Conservation (phyloP, 2,329 filamentous ascomycete genomes). For the Aureobasidium namibiae region DNA sequence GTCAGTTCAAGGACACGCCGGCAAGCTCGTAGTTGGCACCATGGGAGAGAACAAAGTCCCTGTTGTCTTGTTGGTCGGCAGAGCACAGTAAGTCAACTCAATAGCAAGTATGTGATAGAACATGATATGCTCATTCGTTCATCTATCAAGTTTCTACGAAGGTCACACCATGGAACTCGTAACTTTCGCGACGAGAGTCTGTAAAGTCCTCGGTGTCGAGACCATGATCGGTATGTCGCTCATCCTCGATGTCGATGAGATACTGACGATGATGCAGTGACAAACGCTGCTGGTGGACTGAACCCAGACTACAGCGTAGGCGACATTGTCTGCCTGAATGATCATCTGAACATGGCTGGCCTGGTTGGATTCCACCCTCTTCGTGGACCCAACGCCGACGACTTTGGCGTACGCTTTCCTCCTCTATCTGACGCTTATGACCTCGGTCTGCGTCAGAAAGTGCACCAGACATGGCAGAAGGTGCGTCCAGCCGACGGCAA, state of each 20-base stretch:
- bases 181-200: conserved; percentile 57
- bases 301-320: conserved; percentile 57
- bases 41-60: conserved; percentile 46
- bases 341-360: conserved; percentile 58
- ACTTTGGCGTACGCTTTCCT: conserved; percentile 56
- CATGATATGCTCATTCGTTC: conserved; percentile 14
- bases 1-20: conserved; percentile 47
- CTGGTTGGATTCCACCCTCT: conserved; percentile 54
- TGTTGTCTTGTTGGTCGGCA: conserved; percentile 55
- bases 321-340: conserved; percentile 57
- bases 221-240: conserved; percentile 45
- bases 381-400: conserved; percentile 53
- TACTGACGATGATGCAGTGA: conserved; percentile 36
- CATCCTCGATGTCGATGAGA: not conserved
- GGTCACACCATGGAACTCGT: conserved; percentile 55
- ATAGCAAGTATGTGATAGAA: not conserved
- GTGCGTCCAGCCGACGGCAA: conserved; percentile 38
- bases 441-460: conserved; percentile 48
- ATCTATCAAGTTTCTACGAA: conserved; percentile 52
- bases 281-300: conserved; percentile 58
- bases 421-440: conserved; percentile 60
- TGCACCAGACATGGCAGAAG: conserved; percentile 50
- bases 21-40: conserved; percentile 56
- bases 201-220: conserved; percentile 53
- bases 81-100: conserved; percentile 49